Evolutionary conservation across 129 eudicot genomes (phyloP), one percentile per base, ranked within the genome.

Genomic region (Centella asiatica): DNA sequence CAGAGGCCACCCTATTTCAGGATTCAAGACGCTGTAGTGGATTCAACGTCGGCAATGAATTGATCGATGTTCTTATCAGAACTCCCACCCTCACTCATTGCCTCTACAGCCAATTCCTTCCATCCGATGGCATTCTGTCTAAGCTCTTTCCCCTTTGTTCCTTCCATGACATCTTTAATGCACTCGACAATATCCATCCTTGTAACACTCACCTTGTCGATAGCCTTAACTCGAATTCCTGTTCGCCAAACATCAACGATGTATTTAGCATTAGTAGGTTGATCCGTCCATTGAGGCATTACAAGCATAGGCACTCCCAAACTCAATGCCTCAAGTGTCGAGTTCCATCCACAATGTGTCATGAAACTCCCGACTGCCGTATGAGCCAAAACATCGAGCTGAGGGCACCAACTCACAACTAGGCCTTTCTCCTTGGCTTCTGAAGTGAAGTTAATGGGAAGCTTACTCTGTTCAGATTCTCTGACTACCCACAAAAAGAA

Each of bases 401-500:
- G 62, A 18, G 62, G 62, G 26, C 27, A 32, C 62, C 62, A 56
- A 31, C 32, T 32, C 62, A 56, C 62, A 56, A 56, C 32, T 6
- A 56, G 39, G 44, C 62, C 85, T 54, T 70, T 76, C 22, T 71
- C 79, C 27, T 51, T 53, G 2, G 80, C 63, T 23, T 74, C 69
- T 3, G 57, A 48, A 14, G 53, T 2, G 58, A 85, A 85, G 29
- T 75, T 71, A 17, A 19, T 34, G 0, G 81, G 85, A 32, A 85
- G 67, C 64, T 69, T 82, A 14, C 61, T 33, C 2, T 75, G 70
- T 37, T 83, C 85, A 5, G 82, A 57, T 36, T 58, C 76, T 50
- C 88, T 72, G 12, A 85, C 80, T n/a, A 85, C 44, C 62, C 62
- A 56, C 10, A 56, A 9, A 56, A 76, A 81, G 36, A 44, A 31